Conservation (phyloP, 257 asterid species). For the Nyctanthes arbortristis region DNA sequence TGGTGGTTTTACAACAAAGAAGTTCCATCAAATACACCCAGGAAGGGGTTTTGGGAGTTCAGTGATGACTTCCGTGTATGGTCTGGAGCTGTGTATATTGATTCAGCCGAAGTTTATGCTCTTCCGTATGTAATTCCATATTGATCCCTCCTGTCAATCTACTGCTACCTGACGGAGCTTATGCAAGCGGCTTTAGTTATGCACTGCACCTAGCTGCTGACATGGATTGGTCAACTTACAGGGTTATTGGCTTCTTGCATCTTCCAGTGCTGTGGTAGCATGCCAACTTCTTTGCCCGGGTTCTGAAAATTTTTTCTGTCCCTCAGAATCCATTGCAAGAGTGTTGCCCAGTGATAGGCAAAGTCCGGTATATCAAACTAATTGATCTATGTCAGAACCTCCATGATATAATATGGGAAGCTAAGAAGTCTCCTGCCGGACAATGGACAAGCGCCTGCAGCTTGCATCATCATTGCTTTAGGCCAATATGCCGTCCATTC, state of each 20-base stretch:
- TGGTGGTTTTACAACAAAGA: slow-evolving; percentile 55
- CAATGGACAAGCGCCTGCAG: slow-evolving; percentile 19
- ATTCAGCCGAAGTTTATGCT: slow-evolving; percentile 61
- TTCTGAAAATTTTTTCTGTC: not conserved
- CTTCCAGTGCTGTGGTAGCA: not conserved
- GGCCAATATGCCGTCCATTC: slow-evolving; percentile 19
- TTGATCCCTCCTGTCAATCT: slow-evolving; percentile 34
- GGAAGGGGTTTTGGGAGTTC: slow-evolving; percentile 23
- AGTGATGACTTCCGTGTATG: slow-evolving; percentile 45
- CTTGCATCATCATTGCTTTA: slow-evolving; percentile 21
- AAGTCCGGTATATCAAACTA: not conserved
- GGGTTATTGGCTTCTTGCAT: not conserved
- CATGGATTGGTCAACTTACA: not conserved
- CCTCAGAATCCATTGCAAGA: not conserved
- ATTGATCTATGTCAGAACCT: not conserved
- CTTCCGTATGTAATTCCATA: slow-evolving; percentile 79
- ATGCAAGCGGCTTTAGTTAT: slow-evolving; percentile 2
- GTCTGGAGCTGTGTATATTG: slow-evolving; percentile 64
- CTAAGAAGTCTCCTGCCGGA: slow-evolving; percentile 7
- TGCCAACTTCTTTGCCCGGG: not conserved
- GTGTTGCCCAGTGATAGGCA: not conserved
- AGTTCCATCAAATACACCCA: slow-evolving; percentile 22
- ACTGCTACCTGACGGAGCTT: slow-evolving; percentile 2
- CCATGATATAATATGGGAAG: not conserved
- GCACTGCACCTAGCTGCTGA: not conserved